These are phyloP conservation scores for Solanum virginianum DNA, from an alignment of 257 asterid genomes.

Conservation along the genomic window DNA sequence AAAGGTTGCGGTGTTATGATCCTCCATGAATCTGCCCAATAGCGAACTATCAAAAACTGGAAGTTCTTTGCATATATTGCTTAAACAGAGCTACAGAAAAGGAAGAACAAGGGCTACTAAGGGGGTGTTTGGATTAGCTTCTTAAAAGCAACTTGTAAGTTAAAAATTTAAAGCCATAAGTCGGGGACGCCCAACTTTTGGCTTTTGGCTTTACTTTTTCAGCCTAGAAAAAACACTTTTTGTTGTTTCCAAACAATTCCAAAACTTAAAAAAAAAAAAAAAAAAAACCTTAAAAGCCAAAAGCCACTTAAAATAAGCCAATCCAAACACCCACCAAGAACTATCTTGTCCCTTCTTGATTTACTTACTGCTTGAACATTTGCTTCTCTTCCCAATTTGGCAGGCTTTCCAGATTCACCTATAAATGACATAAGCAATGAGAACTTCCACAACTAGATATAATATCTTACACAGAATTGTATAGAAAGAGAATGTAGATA, in stretches of 20 bases:
- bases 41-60: background rate
- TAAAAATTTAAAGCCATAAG: too few relatives aligned
- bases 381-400: conserved; percentile 97
- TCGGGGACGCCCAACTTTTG: too few relatives aligned
- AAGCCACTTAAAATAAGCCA: too few relatives aligned
- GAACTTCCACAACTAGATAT: background rate
- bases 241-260: too few relatives aligned
- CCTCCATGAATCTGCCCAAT: conserved; percentile 88
- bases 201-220: too few relatives aligned
- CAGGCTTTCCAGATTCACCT: conserved; percentile 92
- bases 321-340: background rate
- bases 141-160: too few relatives aligned
- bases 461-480: background rate
- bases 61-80: background rate
- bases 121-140: too few relatives aligned
- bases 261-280: too few relatives aligned
- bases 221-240: too few relatives aligned
- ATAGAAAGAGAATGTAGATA: background rate
- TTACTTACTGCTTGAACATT: conserved; percentile 75
- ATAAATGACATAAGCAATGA: conserved; percentile 5
- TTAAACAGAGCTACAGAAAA: background rate
- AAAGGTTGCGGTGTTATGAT: conserved; percentile 96
- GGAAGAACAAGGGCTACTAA: background rate
- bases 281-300: too few relatives aligned
- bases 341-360: background rate